Percentiles rank a stretch among this genome's conserved stretches.
These are phyloP conservation scores for Chenopodium formosanum DNA, from an alignment of 148 eudicot genomes.

Conservation along the genomic window DNA sequence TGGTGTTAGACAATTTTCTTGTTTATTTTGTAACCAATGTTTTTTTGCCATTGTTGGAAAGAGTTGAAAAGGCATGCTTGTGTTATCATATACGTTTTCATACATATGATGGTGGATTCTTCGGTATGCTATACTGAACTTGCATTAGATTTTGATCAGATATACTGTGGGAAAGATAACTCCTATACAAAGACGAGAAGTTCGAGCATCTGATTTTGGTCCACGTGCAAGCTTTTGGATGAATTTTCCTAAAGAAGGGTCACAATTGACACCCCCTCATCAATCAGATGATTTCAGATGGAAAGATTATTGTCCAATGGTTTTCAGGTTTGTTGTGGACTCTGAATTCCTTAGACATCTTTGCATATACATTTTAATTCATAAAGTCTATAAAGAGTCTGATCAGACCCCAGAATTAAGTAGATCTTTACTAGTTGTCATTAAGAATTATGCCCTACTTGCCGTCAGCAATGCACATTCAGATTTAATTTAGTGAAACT, in stretches of 20 bases:
- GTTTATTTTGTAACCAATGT: neutral
- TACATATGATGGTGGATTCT: conserved; percentile 12
- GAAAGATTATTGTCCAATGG: conserved; percentile 99
- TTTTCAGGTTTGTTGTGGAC: conserved; percentile 76
- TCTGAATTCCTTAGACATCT: conserved; percentile 5
- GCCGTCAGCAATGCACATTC: neutral
- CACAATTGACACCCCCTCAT: conserved; percentile 91
- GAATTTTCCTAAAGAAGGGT: conserved; percentile 91
- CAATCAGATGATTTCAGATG: conserved; percentile 93
- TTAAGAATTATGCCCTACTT: neutral
- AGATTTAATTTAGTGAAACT: neutral
- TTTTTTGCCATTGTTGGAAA: neutral
- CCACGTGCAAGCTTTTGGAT: conserved; percentile 96
- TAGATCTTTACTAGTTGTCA: neutral
- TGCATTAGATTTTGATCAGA: conserved; percentile 52
- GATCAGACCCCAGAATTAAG: neutral
- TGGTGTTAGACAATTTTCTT: neutral
- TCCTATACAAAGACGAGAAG: conserved; percentile 91
- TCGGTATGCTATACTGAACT: conserved; percentile 29
- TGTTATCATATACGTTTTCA: conserved; percentile 3
- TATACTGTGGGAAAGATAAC: conserved; percentile 98
- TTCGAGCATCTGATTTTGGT: conserved; percentile 82
- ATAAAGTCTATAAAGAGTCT: neutral
- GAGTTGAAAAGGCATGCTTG: neutral
- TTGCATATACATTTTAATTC: neutral